phyloP scores from a whole-genome alignment of 371 early-diverging fungal species.

The Saksenaea oblongispora region DNA sequence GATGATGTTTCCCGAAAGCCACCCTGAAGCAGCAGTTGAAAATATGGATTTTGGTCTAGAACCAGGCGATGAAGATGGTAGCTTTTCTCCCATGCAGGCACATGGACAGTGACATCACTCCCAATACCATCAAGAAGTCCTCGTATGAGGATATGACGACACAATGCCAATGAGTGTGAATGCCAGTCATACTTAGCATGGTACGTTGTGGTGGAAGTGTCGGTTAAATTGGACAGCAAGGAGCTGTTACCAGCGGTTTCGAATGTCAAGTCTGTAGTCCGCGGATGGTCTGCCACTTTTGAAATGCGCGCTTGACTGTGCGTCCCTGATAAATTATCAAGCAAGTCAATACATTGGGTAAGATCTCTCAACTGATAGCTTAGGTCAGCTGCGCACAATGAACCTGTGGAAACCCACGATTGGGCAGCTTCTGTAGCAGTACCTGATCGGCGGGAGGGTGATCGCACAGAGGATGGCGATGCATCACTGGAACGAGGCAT shows the following conservation, averaged over 20 bases:
- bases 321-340: not conserved
- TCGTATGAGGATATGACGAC: constrained; percentile 53
- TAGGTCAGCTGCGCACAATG: not conserved
- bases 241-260: not conserved
- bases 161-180: constrained; percentile 41
- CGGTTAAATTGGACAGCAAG: not conserved
- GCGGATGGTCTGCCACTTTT: not conserved
- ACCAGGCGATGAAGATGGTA: constrained; percentile 61
- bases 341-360: not conserved
- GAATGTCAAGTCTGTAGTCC: not conserved
- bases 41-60: constrained; percentile 60
- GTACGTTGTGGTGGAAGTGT: not conserved
- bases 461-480: not conserved
- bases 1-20: constrained; percentile 51
- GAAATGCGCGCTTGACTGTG: not conserved
- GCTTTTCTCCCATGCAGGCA: constrained; percentile 50
- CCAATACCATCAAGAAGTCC: constrained; percentile 58
- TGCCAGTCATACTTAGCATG: constrained; percentile 37
- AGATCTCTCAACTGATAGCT: not conserved
- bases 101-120: constrained; percentile 51
- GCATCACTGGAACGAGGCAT: not conserved
- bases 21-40: constrained; percentile 52
- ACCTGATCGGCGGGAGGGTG: not conserved
- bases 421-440: not conserved
- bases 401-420: too few relatives aligned